These are phyloP conservation scores for Dioszegia aurantiaca DNA, from an alignment of 768 basidiomycete species.

Conservation along the genomic window DNA sequence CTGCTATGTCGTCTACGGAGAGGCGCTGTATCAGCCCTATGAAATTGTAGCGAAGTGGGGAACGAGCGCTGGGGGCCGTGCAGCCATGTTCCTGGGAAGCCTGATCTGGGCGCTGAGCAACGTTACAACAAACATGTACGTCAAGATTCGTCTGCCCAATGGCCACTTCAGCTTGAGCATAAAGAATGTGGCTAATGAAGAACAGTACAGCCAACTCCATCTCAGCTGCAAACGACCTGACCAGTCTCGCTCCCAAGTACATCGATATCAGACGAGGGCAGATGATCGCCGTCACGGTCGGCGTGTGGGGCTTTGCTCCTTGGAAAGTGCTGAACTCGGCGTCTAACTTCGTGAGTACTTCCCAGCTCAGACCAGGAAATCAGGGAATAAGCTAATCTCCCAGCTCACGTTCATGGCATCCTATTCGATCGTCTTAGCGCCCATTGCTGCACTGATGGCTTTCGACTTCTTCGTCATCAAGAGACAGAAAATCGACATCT, in stretches of 20 bases:
- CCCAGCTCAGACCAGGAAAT: too few species aligned
- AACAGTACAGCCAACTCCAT: slow-evolving; percentile 35
- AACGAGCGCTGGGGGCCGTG: slow-evolving; percentile 28
- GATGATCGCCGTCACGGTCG: slow-evolving; percentile 38
- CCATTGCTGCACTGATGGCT: slow-evolving; percentile 38
- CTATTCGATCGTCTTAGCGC: slow-evolving; percentile 45
- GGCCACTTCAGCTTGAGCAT: too few species aligned
- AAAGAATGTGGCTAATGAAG: not conserved
- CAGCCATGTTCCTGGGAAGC: slow-evolving; percentile 36
- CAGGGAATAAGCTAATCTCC: too few species aligned
- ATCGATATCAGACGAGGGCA: slow-evolving; percentile 46
- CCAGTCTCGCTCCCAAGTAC: slow-evolving; percentile 40
- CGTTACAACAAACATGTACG: slow-evolving; percentile 41
- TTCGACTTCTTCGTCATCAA: slow-evolving; percentile 41
- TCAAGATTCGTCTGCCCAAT: too few species aligned
- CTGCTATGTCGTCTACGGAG: slow-evolving; percentile 30
- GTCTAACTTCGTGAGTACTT: slow-evolving; percentile 24
- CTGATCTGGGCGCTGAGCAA: slow-evolving; percentile 37
- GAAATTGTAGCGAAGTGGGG: slow-evolving; percentile 39
- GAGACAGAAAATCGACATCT: slow-evolving; percentile 29
- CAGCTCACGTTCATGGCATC: slow-evolving; percentile 40
- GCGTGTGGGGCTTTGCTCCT: slow-evolving; percentile 37
- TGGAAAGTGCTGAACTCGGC: slow-evolving; percentile 44
- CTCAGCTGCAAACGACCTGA: slow-evolving; percentile 46
- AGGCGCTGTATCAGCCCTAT: slow-evolving; percentile 36